Evolutionary conservation across 768 basidiomycete species (phyloP).

Genomic region (Dioszegia crocea): DNA sequence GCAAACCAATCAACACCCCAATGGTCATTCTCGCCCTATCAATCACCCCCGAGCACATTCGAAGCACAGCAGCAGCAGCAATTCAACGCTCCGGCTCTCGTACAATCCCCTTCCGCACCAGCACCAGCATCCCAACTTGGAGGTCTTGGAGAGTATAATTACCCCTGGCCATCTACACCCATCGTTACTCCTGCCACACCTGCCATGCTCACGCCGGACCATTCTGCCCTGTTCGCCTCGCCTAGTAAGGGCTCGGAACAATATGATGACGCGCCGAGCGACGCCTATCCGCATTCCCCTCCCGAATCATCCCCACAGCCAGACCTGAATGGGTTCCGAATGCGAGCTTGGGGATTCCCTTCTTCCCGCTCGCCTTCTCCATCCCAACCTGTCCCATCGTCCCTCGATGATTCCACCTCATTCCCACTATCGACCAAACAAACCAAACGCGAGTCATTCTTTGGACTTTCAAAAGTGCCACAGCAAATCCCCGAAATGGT

Average conservation of each 20-base stretch:
- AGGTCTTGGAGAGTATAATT: background rate
- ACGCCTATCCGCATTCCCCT: background rate
- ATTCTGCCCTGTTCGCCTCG: background rate
- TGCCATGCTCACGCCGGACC: background rate
- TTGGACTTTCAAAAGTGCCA: conserved; percentile 22
- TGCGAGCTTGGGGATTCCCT: conserved; percentile 23
- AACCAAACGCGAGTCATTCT: conserved; percentile 18
- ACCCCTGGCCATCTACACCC: conserved; percentile 3
- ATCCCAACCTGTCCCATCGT: background rate
- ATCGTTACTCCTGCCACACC: conserved; percentile 24
- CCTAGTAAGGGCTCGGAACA: no score
- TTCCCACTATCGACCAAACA: background rate
- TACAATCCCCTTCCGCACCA: background rate
- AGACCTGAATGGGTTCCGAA: conserved; percentile 11
- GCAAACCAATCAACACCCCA: background rate
- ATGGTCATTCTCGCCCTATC: background rate
- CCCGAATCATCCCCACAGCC: background rate
- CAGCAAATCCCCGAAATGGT: background rate
- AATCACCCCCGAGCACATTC: background rate
- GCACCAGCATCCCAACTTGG: no score
- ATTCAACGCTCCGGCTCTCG: background rate
- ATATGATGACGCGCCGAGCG: no score
- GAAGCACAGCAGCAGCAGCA: background rate
- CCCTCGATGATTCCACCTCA: no score
- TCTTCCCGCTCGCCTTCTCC: background rate